Conservation (phyloP, 805 yeast species). For the Candida ulmi region DNA sequence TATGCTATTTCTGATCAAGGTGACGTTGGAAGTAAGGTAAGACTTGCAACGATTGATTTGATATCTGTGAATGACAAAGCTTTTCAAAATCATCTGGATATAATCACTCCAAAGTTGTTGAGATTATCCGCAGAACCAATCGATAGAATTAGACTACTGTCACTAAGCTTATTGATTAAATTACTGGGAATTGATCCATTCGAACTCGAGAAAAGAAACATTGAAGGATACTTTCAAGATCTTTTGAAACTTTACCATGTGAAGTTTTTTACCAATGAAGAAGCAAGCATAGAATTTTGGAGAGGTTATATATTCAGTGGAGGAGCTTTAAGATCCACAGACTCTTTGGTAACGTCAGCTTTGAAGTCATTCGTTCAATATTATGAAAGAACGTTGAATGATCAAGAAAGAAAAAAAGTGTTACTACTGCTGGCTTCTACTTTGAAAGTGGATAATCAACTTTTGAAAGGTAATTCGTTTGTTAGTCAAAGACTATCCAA, state of each 20-base stretch:
- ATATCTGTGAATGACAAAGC: conserved; percentile 25
- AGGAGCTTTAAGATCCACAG: conserved; percentile 53
- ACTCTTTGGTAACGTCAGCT: conserved; percentile 36
- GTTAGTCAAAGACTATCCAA: conserved; percentile 13
- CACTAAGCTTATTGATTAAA: conserved; percentile 34
- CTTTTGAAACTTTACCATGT: conserved; percentile 20
- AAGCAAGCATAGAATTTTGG: conserved; percentile 38
- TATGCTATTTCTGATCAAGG: conserved; percentile 79
- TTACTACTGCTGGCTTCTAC: conserved; percentile 23
- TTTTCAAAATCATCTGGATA: conserved; percentile 7
- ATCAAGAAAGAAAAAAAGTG: conserved; percentile 7
- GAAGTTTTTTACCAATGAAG: conserved; percentile 10
- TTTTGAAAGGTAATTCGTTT: conserved; percentile 2
- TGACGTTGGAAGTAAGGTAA: conserved; percentile 80
- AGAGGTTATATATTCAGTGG: conserved; percentile 47
- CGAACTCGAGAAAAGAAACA: conserved; percentile 11
- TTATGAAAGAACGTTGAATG: conserved; percentile 17
- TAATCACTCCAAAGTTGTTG: conserved; percentile 33
- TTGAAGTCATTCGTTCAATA: conserved; percentile 32
- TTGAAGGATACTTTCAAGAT: conserved; percentile 24
- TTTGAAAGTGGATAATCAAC: conserved; percentile 18
- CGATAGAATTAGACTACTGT: conserved; percentile 41
- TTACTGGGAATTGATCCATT: conserved; percentile 19
- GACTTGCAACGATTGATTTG: conserved; percentile 44
- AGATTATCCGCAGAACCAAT: conserved; percentile 62